These are phyloP conservation scores for Cladophialophora bantiana DNA, from an alignment of 2,329 filamentous ascomycete species.

Conservation along the genomic window DNA sequence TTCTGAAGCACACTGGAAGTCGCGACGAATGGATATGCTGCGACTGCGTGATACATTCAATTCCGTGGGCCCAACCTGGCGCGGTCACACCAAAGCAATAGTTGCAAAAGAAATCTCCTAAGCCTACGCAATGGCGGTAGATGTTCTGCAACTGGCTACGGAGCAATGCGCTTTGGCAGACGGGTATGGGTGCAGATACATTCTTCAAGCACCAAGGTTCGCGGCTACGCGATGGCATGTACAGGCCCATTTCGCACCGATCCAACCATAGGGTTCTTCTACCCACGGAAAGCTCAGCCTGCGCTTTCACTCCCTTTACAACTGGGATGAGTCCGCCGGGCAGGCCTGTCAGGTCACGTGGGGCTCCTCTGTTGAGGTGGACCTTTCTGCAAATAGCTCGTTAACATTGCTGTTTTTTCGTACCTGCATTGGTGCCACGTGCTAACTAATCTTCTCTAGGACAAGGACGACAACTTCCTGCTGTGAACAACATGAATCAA, in stretches of 20 bases:
- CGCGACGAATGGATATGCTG: not conserved
- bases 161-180: not conserved
- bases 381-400: slow-evolving; percentile 8
- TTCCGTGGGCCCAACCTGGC: not conserved
- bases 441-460: slow-evolving; percentile 30
- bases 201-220: not conserved
- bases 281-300: not conserved
- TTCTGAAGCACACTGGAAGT: not conserved
- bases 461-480: slow-evolving; percentile 36
- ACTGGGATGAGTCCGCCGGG: not conserved
- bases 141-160: not conserved
- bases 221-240: not conserved
- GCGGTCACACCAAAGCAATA: not conserved
- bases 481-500: slow-evolving; percentile 36
- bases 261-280: not conserved
- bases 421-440: slow-evolving; percentile 4
- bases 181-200: not conserved
- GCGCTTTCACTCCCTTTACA: not conserved
- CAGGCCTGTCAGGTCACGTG: not conserved
- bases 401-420: slow-evolving; percentile 2
- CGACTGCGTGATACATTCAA: not conserved
- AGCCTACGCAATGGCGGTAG: not conserved
- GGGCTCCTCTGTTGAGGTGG: not conserved
- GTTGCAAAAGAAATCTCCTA: not conserved
- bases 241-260: not conserved